Conservation (phyloP, 1,284 basidiomycete genomes). For the Rhizopogon hawkerae region DNA sequence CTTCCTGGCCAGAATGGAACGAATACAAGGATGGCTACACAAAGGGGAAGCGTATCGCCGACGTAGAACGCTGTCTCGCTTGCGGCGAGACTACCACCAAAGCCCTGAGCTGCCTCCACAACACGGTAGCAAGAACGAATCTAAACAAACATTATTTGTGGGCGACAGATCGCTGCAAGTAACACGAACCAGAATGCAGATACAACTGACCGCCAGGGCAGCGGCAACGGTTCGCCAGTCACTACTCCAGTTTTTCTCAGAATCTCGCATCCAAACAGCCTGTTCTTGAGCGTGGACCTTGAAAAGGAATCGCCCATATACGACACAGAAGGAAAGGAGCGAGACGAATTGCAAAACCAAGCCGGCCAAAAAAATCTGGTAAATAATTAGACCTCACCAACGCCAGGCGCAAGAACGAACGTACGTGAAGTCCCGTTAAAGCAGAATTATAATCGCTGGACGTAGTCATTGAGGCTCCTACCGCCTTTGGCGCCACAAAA, state of each 20-base stretch:
- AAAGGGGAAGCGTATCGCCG: conserved; percentile 58
- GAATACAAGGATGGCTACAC: conserved; percentile 50
- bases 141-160: conserved; percentile 24
- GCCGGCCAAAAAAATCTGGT: conserved; percentile 56
- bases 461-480: conserved; percentile 5
- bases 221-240: conserved; percentile 55
- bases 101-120: conserved; percentile 60
- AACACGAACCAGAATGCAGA: conserved; percentile 52
- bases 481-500: conserved; percentile 9
- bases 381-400: conserved; percentile 53
- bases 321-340: conserved; percentile 51
- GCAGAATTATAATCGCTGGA: conserved; percentile 7
- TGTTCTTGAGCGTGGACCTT: conserved; percentile 40
- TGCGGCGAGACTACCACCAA: conserved; percentile 49
- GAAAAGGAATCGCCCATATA: conserved; percentile 53
- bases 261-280: conserved; percentile 39
- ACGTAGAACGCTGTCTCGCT: conserved; percentile 59
- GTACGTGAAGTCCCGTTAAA: conserved; percentile 30
- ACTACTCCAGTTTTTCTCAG: conserved; percentile 33
- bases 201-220: conserved; percentile 51
- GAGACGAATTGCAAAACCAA: conserved; percentile 56
- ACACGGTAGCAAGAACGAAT: conserved; percentile 64
- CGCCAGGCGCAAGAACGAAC: conserved; percentile 34
- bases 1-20: conserved; percentile 54
- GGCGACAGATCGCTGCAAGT: neutral